Percentiles rank a stretch among this genome's conserved stretches.
These are phyloP conservation scores for Byssochlamys sp. DNA, from an alignment of 2,329 filamentous ascomycete genomes.

Conservation along the genomic window DNA sequence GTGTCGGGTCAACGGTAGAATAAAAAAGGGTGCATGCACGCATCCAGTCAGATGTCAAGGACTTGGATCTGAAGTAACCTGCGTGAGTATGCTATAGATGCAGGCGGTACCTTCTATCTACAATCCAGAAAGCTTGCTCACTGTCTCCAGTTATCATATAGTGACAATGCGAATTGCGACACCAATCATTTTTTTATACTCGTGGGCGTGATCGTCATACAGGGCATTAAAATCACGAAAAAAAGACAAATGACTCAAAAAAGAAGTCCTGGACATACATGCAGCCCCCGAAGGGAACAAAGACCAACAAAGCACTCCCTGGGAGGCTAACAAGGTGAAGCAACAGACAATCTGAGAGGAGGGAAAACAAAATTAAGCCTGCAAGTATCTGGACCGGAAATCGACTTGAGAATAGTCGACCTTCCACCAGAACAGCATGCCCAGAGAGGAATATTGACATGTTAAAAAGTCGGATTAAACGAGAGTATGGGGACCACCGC, in stretches of 20 bases:
- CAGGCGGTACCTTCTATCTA: no score
- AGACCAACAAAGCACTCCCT: neutral
- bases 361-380: neutral
- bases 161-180: neutral
- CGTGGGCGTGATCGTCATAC: neutral
- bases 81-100: no score
- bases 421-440: neutral
- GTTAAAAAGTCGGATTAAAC: neutral
- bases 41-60: no score
- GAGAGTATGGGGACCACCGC: neutral
- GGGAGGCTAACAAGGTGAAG: neutral
- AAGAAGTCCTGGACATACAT: neutral
- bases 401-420: neutral
- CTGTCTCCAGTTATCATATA: no score
- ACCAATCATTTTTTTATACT: neutral
- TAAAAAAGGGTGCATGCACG: no score
- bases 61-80: no score
- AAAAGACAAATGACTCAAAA: neutral
- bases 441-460: neutral
- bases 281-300: neutral
- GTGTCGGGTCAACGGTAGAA: no score
- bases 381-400: neutral
- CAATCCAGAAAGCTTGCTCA: no score
- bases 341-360: neutral
- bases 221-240: neutral